Evolutionary conservation across 768 basidiomycete species (phyloP), one percentile per base, ranked within the genome.

Genomic region (Filobasidium floriforme): DNA sequence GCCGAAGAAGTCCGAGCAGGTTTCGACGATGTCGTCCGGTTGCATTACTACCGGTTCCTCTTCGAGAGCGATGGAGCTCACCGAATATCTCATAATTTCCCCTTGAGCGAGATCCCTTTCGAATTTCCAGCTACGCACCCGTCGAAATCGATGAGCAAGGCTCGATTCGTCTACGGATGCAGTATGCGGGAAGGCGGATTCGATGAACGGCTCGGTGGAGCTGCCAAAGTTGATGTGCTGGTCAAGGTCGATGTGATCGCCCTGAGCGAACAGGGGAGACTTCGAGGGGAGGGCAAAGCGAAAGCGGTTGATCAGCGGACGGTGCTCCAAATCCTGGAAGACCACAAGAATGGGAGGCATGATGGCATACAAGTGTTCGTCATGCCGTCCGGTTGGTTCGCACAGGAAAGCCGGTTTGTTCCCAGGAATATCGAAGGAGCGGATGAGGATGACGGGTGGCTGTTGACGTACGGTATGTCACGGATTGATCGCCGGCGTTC

Each of bases 191-290:
- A 72, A 12, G 80, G 80, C 14, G 73, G 72, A 9, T 80, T 79
- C 62, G 79, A 79, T 61, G 77, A 78, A 28, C 74, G 79, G 6
- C 66, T 81, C 22, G 80, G 79, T 7, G 76, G 76, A 11, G 80
- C 77, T 2, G 78, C 78, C 3, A 80, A 81, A 65, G 79, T 81
- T n/a, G 80, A 81, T 61, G 78, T 77, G 59, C 63, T 81, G n/a
- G 79, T 79, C 69, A 80, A 80, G 72, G 37, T 79, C 41, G 73
- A 81, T 65, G 79, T 77, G 14, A 43, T 71, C 11, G 60, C 68
- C 14, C 70, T 80, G 51, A 74, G 75, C 14, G 41, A 22, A 15
- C 46, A 57, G 37, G 79, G 79, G 1, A 37, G 62, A 63, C 66
- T n/a, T 32, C 64, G 70, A 51, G 75, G 70, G 19, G 41, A 65